These are phyloP conservation scores for Dothistroma septosporum DNA, from an alignment of 2,329 filamentous ascomycete genomes.

Conservation along the genomic window DNA sequence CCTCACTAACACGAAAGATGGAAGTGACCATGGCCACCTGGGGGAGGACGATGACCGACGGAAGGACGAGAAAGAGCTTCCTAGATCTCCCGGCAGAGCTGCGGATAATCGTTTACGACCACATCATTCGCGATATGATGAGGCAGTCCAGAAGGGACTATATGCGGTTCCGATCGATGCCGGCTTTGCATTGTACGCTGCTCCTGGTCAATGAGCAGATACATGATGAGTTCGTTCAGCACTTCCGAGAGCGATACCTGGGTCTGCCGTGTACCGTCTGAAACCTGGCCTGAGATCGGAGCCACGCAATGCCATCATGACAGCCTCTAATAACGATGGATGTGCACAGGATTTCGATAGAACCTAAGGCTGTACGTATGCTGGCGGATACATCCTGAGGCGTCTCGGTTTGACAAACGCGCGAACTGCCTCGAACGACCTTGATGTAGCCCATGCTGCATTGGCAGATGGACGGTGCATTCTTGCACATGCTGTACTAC, in stretches of 20 bases:
- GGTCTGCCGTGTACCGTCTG: not conserved
- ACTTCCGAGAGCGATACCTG: not conserved
- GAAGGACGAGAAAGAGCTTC: not conserved
- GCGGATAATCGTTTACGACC: not conserved
- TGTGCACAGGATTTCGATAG: not conserved
- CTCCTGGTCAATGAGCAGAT: not conserved
- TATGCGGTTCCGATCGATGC: not conserved
- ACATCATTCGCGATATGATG: not conserved
- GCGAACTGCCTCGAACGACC: too few relatives aligned
- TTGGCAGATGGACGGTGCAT: too few relatives aligned
- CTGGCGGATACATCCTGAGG: too few relatives aligned
- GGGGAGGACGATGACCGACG: not conserved
- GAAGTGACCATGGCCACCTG: not conserved
- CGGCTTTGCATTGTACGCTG: not conserved
- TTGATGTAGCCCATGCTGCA: too few relatives aligned
- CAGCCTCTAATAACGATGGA: not conserved
- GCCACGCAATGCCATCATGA: not conserved
- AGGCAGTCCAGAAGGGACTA: not conserved
- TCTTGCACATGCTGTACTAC: too few relatives aligned
- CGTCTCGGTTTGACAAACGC: too few relatives aligned
- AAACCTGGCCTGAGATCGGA: not conserved
- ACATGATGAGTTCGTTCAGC: not conserved
- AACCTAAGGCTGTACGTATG: too few relatives aligned
- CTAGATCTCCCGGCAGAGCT: slow-evolving; percentile 1
- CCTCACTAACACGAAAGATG: not conserved